Conservation (phyloP, 106 monocot genomes). For the Acorus calamus region DNA sequence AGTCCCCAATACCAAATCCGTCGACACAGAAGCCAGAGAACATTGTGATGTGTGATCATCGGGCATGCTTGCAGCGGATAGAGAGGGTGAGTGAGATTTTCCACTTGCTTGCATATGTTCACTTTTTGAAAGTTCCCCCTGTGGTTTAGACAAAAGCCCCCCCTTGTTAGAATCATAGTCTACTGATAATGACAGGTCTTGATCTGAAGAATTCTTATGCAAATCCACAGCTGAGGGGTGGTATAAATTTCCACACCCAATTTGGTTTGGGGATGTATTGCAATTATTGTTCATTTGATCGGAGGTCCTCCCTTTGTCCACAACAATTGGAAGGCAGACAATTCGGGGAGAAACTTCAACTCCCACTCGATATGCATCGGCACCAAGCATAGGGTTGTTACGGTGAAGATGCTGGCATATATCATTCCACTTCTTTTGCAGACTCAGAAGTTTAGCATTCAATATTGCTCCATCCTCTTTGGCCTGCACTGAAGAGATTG, state of each 20-base stretch:
- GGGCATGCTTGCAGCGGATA: conserved; percentile 11
- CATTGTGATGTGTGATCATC: conserved; percentile 41
- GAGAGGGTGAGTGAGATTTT: conserved; percentile 8
- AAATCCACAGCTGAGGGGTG: conserved; percentile 4
- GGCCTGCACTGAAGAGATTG: conserved; percentile 40
- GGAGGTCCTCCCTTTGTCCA: conserved; percentile 12
- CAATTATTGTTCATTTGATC: conserved; percentile 8
- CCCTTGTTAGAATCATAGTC: conserved; percentile 15
- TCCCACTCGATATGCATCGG: conserved; percentile 5
- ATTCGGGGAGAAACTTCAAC: conserved; percentile 14
- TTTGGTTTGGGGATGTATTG: conserved; percentile 7
- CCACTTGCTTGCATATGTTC: conserved; percentile 24
- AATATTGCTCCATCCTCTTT: conserved; percentile 36
- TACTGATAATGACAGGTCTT: conserved; percentile 23
- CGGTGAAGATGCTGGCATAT: conserved; percentile 25
- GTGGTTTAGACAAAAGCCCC: conserved; percentile 27
- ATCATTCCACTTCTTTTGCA: conserved; percentile 57
- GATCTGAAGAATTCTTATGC: conserved; percentile 13
- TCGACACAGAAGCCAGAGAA: conserved; percentile 54
- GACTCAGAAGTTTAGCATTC: conserved; percentile 24
- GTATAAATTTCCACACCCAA: conserved; percentile 1
- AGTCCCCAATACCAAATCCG: conserved; percentile 72
- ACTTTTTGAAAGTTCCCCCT: conserved; percentile 26
- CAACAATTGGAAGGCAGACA: conserved; percentile 22
- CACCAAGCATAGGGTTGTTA: conserved; percentile 10